Evolutionary conservation across 192 early-diverging fungal genomes (phyloP), one percentile per base, ranked within the genome.

Genomic region (Lobulomyces angularis): DNA sequence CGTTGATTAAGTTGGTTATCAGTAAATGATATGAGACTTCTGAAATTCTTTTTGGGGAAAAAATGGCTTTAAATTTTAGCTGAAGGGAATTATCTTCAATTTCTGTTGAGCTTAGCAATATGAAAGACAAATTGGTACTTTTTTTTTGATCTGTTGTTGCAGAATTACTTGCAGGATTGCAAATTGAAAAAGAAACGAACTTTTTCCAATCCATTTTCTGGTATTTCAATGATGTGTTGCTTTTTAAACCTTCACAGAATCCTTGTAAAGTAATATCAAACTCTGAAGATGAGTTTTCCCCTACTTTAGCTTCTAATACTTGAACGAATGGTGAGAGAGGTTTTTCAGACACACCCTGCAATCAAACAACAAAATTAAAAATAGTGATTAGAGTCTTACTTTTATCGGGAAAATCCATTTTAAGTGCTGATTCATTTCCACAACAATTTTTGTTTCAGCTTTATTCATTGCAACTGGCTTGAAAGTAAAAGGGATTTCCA

Each of bases 391-490:
- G 21, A 23, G 8, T 0, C 21, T 23, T 8, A 33, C 69, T 49
- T 27, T 61, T 23, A 71, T 56, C 2, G 69, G 69, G 46, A 53
- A 71, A 8, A 64, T 50, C 69, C 69, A 72, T 20, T 22, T 27
- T 34, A 61, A 23, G 42, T 49, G 20, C 8, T 44, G 43, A 29
- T 29, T 1, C 51, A 67, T 55, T 42, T 63, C 57, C 1, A 72
- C 61, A 17, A 55, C 26, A 33, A 72, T 45, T 11, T 31, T 54
- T 12, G 56, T 59, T 3, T 47, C 38, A 2, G 41, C 21, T 11
- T 55, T 48, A 17, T 24, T 18, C 69, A 72, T 72, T 19, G 18
- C 28, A 27, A 25, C 35, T 3, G 69, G 64, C 26, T 43, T 40
- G 42, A 55, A 72, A 22, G 48, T 42, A 20, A 69, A 59, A 17